A percentile compares a stretch with the other conserved stretches of the same genome.
Conservation (phyloP, 169 alveolate species). For the Neospora caninum region DNA sequence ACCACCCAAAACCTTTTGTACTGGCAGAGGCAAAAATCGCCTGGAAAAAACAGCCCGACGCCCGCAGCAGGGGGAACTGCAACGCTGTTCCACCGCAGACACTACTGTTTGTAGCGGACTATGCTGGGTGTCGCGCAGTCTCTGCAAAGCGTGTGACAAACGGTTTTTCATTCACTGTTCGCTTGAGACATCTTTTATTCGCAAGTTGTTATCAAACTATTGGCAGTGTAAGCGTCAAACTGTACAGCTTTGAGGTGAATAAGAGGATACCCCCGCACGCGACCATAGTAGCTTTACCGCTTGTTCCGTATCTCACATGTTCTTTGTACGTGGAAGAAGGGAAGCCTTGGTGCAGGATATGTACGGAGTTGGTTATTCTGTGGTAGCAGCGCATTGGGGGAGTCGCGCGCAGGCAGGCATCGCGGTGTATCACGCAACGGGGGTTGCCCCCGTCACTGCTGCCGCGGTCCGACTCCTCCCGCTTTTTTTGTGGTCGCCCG, state of each 20-base stretch:
- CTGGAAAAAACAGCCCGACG: too few relatives aligned
- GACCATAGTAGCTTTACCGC: too few relatives aligned
- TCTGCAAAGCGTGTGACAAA: neutral
- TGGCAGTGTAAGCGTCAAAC: too few relatives aligned
- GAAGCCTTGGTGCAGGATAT: neutral
- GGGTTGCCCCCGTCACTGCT: constrained; percentile 40
- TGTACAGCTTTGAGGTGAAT: too few relatives aligned
- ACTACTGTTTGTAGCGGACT: neutral
- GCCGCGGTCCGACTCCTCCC: constrained; percentile 19
- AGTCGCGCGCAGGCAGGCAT: constrained; percentile 23
- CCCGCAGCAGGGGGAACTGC: too few relatives aligned
- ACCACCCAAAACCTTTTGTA: too few relatives aligned
- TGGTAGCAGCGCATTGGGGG: neutral
- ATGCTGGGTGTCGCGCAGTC: neutral
- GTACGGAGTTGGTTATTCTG: neutral
- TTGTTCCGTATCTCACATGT: neutral
- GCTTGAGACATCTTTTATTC: neutral
- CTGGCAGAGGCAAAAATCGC: too few relatives aligned
- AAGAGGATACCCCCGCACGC: too few relatives aligned
- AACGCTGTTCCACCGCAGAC: neutral
- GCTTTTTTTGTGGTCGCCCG: constrained; percentile 15
- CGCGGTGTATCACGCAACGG: neutral
- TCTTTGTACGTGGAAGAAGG: too few relatives aligned
- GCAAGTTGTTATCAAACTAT: neutral
- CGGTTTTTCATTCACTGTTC: neutral